Conservation (phyloP, 805 yeast species). For the Kluyveromyces starmeri region DNA sequence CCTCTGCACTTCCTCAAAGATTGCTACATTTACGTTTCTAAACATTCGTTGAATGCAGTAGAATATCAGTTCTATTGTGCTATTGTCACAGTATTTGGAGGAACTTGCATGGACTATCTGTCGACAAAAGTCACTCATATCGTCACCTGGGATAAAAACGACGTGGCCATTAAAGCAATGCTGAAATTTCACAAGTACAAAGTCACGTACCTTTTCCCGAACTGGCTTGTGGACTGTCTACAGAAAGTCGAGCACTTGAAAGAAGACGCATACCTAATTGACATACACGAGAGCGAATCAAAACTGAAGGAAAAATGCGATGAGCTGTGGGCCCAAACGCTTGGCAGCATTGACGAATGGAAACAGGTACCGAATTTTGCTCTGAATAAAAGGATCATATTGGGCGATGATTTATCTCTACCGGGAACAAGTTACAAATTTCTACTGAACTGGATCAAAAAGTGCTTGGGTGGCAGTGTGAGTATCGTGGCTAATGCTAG, state of each 20-base stretch:
- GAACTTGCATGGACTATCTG: conserved; percentile 51
- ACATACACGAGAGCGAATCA: conserved; percentile 16
- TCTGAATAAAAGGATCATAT: background rate
- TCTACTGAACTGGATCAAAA: conserved; percentile 9
- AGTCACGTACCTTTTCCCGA: conserved; percentile 60
- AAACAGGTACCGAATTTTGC: background rate
- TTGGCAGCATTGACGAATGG: conserved; percentile 1
- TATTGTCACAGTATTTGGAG: conserved; percentile 56
- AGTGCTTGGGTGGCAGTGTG: conserved; percentile 7
- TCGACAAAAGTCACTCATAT: conserved; percentile 74
- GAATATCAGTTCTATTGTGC: conserved; percentile 65
- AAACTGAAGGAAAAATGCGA: conserved; percentile 4
- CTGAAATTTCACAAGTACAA: conserved; percentile 31
- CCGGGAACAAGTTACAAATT: conserved; percentile 6
- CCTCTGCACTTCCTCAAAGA: conserved; percentile 55
- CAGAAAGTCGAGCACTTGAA: conserved; percentile 41
- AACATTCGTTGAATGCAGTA: conserved; percentile 47
- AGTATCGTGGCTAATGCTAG: conserved; percentile 6
- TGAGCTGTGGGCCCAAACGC: conserved; percentile 4
- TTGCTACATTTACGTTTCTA: conserved; percentile 52
- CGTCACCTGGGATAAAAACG: conserved; percentile 48
- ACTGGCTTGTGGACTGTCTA: conserved; percentile 72
- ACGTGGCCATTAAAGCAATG: conserved; percentile 49
- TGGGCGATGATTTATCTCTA: conserved; percentile 2
- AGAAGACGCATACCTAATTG: conserved; percentile 46